Evolutionary conservation across 192 early-diverging fungal genomes (phyloP).

Genomic region (Tieghemiomyces parasiticus): DNA sequence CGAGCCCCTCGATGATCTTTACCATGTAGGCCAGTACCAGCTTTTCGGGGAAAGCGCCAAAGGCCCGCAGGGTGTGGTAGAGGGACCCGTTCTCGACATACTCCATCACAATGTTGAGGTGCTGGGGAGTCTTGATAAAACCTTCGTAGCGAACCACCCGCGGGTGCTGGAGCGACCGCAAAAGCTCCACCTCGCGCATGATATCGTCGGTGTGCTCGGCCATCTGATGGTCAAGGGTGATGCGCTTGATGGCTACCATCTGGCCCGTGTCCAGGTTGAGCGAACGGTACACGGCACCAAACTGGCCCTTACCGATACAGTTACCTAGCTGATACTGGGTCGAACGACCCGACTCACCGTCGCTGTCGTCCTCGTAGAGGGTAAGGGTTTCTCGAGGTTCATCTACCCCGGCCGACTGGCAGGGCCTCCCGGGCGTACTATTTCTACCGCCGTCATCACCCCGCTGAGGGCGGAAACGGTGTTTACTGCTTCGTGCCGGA

Average conservation of each 20-base stretch:
- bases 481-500: neutral
- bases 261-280: conserved; percentile 63
- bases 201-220: conserved; percentile 52
- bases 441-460: too few species aligned
- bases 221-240: conserved; percentile 53
- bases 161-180: conserved; percentile 69
- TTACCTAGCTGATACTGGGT: conserved; percentile 61
- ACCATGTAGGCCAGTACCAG: conserved; percentile 71
- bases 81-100: conserved; percentile 91
- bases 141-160: conserved; percentile 78
- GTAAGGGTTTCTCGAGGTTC: conserved; percentile 16
- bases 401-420: neutral
- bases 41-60: conserved; percentile 83
- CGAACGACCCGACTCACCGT: too few species aligned
- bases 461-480: neutral
- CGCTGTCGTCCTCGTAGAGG: conserved; percentile 20
- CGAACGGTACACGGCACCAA: conserved; percentile 79
- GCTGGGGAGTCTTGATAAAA: conserved; percentile 49
- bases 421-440: too few species aligned
- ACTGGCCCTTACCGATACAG: conserved; percentile 80
- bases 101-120: conserved; percentile 79
- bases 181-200: conserved; percentile 75
- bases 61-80: conserved; percentile 64
- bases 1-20: conserved; percentile 80
- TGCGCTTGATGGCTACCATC: conserved; percentile 77